Evolutionary conservation across 805 yeast genomes (phyloP), one percentile per base, ranked within the genome.

Genomic region (Cyberlindnera meyerae): DNA sequence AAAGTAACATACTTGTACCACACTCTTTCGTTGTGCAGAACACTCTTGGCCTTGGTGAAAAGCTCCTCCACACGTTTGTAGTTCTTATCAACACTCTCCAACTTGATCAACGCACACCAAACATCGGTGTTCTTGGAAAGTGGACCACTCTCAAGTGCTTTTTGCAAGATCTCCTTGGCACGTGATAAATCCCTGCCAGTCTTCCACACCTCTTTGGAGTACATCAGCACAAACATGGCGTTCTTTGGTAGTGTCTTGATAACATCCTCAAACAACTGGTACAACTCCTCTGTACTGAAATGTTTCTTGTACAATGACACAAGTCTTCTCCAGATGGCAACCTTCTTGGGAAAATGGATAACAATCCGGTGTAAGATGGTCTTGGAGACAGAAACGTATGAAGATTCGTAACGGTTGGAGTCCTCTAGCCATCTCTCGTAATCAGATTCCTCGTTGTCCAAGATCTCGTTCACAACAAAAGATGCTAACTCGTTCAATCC

Each of bases 31-130:
- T 73, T 60, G 1, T 61, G 55, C 0, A 60, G 51, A 9, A 48
- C 43, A 1, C 36, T 21, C 4, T 62, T 44, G 0, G 82, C 80
- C 4, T 54, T 45, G 2, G 55, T 55, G 37, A 69, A 68, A 25
- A 72, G 39, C 9, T 49, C 46, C 4, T 57, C 38, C 0, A 73
- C 77, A 11, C 54, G 48, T 0, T 57, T 58, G 24, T 48, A 54
- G 22, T 70, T 52, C 5, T 61, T 57, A 6, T 64, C 58, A 16
- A 66, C 66, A 13, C 63, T 60, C 38, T 83, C 84, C 24, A 87
- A 58, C 45, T 84, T 81, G 17, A 82, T 65, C n/a, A 79, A 68
- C 0, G 90, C 90, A 33, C 81, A 61, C 85, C 87, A 80, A 8
- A 86, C 54, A 17, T 70, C 74, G 42, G 75, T 79, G 42, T 63